Base-by-base conservation (phyloP, 1,284 basidiomycete genomes). In the Bondarzewia mesenterica region DNA sequence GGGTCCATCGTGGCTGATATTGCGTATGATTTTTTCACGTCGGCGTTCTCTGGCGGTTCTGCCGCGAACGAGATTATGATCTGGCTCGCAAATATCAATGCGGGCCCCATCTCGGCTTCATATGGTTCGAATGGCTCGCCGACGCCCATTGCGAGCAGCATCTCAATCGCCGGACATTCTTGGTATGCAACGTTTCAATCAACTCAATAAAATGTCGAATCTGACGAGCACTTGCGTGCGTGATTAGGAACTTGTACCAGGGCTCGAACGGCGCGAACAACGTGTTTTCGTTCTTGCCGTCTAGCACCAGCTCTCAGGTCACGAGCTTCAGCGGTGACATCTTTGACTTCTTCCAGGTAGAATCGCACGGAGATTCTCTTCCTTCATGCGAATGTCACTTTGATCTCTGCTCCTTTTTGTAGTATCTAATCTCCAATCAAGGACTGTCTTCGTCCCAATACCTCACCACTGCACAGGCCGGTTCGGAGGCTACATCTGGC, bases 21-120 rank as follows among this genome's bases (percentile, higher is more conserved):
- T 42, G 76, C 80, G 8, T 85, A 72, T 53, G 82, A 85, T 53
- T 54, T 83, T 1, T 85, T 84, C 66, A 83, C 81, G 0, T 72
- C 80, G 1, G 62, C 61, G 50, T 66, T 67, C 1, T 41, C 76
- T 27, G 72, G 72, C 2, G 80, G 80, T n/a, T 63, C 68, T 16
- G 70, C 72, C 51, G 66, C 65, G 26, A 72, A 77, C 56, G 82
- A 85, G 58, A 72, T 82, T 53, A 85, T 85, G 82, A 63, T 85
- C 51, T 84, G 82, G 82, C 70, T 83, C 14, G 78, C 69, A 5
- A 78, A 76, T 58, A 70, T 63, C 65, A 74, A 75, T 52, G 72
- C 80, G 7, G 72, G 72, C 2, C 81, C 82, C 4, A 81, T 83
- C 55, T 77, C 77, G 16, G 62, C 64, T 26, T 23, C 52, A 0